These are phyloP conservation scores for Talaromyces sp. DNA, from an alignment of 2,329 filamentous ascomycete genomes.

Conservation along the genomic window DNA sequence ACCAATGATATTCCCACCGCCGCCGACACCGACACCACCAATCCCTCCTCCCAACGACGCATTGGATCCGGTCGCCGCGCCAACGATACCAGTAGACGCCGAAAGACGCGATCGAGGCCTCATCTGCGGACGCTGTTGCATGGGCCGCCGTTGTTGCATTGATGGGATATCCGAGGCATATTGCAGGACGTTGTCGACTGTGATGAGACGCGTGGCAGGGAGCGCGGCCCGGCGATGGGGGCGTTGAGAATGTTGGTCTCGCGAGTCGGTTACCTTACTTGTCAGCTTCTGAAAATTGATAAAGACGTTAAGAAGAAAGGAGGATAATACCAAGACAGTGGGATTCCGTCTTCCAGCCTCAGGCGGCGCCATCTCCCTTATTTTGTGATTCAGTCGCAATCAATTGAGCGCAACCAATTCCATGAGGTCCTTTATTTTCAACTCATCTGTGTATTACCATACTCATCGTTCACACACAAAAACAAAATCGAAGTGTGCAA, in stretches of 20 bases:
- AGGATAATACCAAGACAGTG: conserved; percentile 43
- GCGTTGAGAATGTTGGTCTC: conserved; percentile 37
- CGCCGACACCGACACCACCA: conserved; percentile 9
- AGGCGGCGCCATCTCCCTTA: conserved; percentile 18
- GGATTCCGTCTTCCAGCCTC: conserved; percentile 43
- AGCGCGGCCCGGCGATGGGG: conserved; percentile 34
- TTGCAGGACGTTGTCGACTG: conserved; percentile 90
- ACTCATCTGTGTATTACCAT: not conserved
- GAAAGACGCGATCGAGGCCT: conserved; percentile 36
- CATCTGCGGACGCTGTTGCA: conserved; percentile 34
- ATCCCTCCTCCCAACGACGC: not conserved
- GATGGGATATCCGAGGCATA: conserved; percentile 94
- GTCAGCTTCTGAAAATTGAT: not conserved
- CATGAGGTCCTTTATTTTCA: not conserved
- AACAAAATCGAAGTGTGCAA: not conserved
- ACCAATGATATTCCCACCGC: not conserved
- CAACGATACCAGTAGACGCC: conserved; percentile 20
- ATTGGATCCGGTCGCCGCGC: not conserved
- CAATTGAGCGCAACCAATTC: not conserved
- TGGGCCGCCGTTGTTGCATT: conserved; percentile 76
- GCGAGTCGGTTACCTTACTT: conserved; percentile 45
- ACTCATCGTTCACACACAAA: not conserved
- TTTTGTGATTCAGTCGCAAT: not conserved
- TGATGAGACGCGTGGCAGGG: conserved; percentile 68
- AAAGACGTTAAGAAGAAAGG: not conserved